Evolutionary conservation across 176 grass and related monocot genomes (phyloP).

Genomic region (Urochloa ruziziensis): DNA sequence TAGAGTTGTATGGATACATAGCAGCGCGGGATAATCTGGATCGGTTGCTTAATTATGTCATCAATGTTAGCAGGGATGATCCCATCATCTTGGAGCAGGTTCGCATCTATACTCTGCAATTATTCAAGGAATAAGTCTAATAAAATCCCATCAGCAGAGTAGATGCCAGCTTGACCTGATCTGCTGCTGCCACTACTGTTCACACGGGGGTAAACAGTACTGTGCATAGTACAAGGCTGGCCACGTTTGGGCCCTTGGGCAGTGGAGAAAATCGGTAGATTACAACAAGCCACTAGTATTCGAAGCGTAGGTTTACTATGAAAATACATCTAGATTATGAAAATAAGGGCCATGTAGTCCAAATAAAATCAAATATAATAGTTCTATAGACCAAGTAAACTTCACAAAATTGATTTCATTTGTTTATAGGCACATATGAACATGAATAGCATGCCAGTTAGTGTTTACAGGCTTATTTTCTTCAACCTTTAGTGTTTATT

Average conservation of each 20-base stretch:
- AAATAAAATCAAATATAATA: neutral
- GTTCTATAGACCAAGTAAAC: neutral
- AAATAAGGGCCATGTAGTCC: neutral
- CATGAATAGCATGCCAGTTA: neutral
- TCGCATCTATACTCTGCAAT: neutral
- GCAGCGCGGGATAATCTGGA: neutral
- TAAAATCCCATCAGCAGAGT: neutral
- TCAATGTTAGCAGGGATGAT: neutral
- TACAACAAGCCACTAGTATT: neutral
- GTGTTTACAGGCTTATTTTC: neutral
- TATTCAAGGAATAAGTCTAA: neutral
- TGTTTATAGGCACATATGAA: neutral
- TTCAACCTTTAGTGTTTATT: neutral
- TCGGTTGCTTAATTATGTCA: neutral
- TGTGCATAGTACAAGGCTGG: neutral
- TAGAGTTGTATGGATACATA: slow-evolving; percentile 4
- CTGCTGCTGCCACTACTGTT: neutral
- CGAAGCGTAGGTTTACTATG: neutral
- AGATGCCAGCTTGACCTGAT: neutral
- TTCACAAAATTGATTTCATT: neutral
- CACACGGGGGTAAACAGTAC: neutral
- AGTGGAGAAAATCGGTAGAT: neutral
- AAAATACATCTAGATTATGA: neutral
- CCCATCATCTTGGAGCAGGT: neutral
- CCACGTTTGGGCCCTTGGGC: neutral